Base-by-base conservation (phyloP, 2,329 filamentous ascomycete genomes). In the Paraconiothyrium brasiliense region DNA sequence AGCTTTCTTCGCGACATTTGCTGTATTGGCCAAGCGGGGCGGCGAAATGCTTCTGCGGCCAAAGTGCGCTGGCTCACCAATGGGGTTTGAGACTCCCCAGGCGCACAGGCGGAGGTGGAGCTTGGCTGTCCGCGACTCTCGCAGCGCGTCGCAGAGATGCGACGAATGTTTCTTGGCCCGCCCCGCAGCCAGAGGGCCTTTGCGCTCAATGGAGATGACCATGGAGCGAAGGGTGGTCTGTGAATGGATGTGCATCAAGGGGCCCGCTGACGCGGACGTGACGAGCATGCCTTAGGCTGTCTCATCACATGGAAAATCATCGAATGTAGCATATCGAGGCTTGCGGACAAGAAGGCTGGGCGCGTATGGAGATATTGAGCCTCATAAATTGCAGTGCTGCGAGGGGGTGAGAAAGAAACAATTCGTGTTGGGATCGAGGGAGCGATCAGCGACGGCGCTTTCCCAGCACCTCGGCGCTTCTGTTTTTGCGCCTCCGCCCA, bases 1-100 rank as follows among this genome's bases (percentile, higher is more conserved):
- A 76, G 74, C 74, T 67, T 75, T 58, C 37, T 61, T 54, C 70
- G 72, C 67, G 68, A 76, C 74, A 62, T 62, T 66, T 60, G 50
- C 62, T 54, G 72, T 76, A 60, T 72, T 65, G 61, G 50, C 61
- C 54, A 63, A 69, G 70, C 66, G 67, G 68, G 65, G 64, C 57
- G 24, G 39, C 50, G 22, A 60, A 63, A 71, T 69, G 67, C 72
- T 73, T 73, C 54, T 62, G 57, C 44, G 55, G 54, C 34, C 51
- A 54, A 48, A 61, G 66, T 64, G 34, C 60, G 39, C 20, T 39
- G 59, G 60, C 60, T 49, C 58, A 34, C 49, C 50, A 63, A 59
- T 60, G 20, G 60, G 34, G 68, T 69, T 70, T 71, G 67, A 68
- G 67, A 59, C 59, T 55, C 44, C 55, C 39, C 49, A 71, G 67